Evolutionary conservation across 768 basidiomycete genomes (phyloP).

Genomic region (Termitomyces titanicus): DNA sequence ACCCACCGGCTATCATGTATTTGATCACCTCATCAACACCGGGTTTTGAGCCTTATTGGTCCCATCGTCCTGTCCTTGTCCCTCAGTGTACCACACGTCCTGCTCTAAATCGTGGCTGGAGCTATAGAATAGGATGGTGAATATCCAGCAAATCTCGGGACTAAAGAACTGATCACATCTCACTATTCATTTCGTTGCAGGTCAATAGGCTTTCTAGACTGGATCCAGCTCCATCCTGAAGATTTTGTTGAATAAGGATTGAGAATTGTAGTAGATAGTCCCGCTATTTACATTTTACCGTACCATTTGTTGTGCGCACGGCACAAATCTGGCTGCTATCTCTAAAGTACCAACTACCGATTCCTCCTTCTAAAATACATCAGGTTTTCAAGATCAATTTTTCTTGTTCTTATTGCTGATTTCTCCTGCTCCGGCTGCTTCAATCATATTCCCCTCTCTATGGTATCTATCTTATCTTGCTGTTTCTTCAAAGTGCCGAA

Average conservation of each 20-base stretch:
- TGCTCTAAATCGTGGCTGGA: constrained; percentile 16
- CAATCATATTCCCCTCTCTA: too few relatives aligned
- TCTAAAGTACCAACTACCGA: too few relatives aligned
- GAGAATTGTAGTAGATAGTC: neutral
- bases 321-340: too few relatives aligned
- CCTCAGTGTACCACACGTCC: constrained; percentile 6
- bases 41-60: constrained; percentile 34
- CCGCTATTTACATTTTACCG: too few relatives aligned
- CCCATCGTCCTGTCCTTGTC: constrained; percentile 18
- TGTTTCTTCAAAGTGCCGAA: too few relatives aligned
- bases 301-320: too few relatives aligned
- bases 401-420: too few relatives aligned
- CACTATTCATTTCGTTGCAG: neutral
- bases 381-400: too few relatives aligned
- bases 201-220: constrained; percentile 15
- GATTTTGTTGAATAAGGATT: constrained; percentile 13
- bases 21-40: constrained; percentile 35
- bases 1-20: constrained; percentile 36
- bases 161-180: too few relatives aligned
- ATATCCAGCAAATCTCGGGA: neutral
- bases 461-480: too few relatives aligned
- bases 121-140: constrained; percentile 20
- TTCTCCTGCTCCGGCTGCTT: too few relatives aligned
- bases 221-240: constrained; percentile 19
- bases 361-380: too few relatives aligned